Percentiles rank a stretch among this genome's conserved stretches.
phyloP scores from a whole-genome alignment of 2,329 filamentous ascomycete species.

The Colletotrichum musae region DNA sequence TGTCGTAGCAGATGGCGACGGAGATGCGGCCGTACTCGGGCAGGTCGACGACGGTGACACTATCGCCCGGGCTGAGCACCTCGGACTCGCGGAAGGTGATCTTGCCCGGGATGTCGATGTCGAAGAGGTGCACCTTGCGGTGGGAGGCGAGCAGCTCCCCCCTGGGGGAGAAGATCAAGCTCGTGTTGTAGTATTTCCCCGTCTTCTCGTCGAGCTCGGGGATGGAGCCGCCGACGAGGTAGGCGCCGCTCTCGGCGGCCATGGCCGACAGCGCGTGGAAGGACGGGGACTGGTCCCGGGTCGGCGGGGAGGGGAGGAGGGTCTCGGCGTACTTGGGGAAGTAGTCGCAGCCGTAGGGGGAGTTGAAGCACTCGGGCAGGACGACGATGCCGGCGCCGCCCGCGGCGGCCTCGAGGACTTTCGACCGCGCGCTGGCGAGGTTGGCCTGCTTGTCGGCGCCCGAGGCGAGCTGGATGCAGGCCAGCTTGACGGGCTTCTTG shows the following conservation, averaged over 20 bases:
- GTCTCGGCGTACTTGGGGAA: constrained; percentile 95
- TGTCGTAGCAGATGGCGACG: constrained; percentile 96
- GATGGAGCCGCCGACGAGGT: constrained; percentile 92
- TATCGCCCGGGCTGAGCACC: constrained; percentile 87
- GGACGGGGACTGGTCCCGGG: constrained; percentile 79
- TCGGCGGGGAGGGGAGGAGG: constrained; percentile 82
- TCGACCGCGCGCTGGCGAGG: constrained; percentile 82
- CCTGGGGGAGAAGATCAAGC: constrained; percentile 82
- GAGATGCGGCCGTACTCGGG: constrained; percentile 91
- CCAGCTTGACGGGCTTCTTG: constrained; percentile 83
- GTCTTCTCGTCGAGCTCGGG: constrained; percentile 78
- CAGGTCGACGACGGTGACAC: constrained; percentile 87
- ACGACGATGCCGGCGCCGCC: constrained; percentile 89
- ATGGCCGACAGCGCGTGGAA: constrained; percentile 88
- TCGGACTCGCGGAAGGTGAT: constrained; percentile 94
- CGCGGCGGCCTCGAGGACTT: constrained; percentile 85
- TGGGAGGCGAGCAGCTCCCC: constrained; percentile 89
- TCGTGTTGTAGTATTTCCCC: constrained; percentile 89
- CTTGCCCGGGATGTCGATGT: constrained; percentile 96
- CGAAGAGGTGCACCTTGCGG: constrained; percentile 95
- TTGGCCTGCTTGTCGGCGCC: constrained; percentile 89
- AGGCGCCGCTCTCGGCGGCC: constrained; percentile 83
- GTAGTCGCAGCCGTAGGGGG: constrained; percentile 90
- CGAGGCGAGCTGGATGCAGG: constrained; percentile 85
- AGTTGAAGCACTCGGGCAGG: constrained; percentile 99